Base-by-base conservation (phyloP, 23 red algal species). In the Cyanidioschyzon merolae region DNA sequence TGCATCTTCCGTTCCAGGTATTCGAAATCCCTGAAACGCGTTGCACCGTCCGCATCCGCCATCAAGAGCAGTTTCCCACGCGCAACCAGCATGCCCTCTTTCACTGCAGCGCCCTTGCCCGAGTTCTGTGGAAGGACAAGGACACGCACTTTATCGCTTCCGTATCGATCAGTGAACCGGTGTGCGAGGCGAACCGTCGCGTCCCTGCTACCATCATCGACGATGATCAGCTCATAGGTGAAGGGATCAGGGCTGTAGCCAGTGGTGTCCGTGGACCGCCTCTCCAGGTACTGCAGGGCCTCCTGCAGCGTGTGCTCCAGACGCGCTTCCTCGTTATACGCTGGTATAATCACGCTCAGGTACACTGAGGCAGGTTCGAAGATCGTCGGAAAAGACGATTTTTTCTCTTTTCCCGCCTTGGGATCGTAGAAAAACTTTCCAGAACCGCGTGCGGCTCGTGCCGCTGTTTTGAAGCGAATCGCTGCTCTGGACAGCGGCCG, bases 1-100 rank as follows among this genome's bases (percentile, higher is more conserved):
- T 35, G 63, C 63, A 71, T 7, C 63, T 25, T 35, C 3, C 26
- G 18, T 36, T 89, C 85, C 38, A 95, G 58, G 32, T 59, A n/a
- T 37, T 85, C 82, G 58, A 90, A 40, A 18, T 96, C 92, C 30
- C 76, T 38, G 71, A 96, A 96, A 2, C 82, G 77, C 0, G 92
- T 96, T 75, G 92, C 92, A 2, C 84, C 92, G 77, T 96, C 92
- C 1, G 92, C 92, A 82, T 96, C 92, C 17, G 88, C 92, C 92
- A 96, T 96, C 45, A 96, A 79, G 37, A 96, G 41, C 32, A 80
- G 75, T 24, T 50, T 58, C 1, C 92, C 92, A 27, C 84, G 84
- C 18, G 84, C 71, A 1, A 59, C 76, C 39, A 88, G 41, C 26
- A 88, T 84, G 34, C 92, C 92, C 18, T 35, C 50, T 0, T 82